phyloP scores from a whole-genome alignment of 805 yeast genomes.

The Pichia californica region DNA sequence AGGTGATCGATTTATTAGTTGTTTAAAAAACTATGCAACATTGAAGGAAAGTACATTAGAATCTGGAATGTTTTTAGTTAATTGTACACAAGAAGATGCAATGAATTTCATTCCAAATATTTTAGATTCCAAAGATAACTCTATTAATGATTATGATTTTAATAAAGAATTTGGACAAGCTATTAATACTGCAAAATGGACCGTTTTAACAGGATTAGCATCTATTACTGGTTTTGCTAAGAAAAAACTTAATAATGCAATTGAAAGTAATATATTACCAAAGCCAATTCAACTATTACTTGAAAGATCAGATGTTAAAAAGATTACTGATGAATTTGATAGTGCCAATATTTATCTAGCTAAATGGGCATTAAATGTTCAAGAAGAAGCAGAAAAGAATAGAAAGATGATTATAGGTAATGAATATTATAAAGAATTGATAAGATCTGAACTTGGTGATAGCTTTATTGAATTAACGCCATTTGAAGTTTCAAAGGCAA shows the following conservation, averaged over 20 bases:
- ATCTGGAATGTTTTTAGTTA: constrained; percentile 63
- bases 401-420: constrained; percentile 48
- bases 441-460: constrained; percentile 57
- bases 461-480: constrained; percentile 45
- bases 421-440: constrained; percentile 48
- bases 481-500: constrained; percentile 52
- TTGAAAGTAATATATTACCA: constrained; percentile 42
- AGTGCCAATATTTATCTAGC: constrained; percentile 89
- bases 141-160: constrained; percentile 27
- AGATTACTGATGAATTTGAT: constrained; percentile 84
- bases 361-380: constrained; percentile 93
- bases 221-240: constrained; percentile 62
- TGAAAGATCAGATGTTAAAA: constrained; percentile 71
- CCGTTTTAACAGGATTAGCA: constrained; percentile 76
- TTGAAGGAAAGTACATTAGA: constrained; percentile 68
- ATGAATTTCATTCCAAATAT: constrained; percentile 50
- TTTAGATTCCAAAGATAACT: constrained; percentile 22
- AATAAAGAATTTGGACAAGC: constrained; percentile 39
- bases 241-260: constrained; percentile 54
- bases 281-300: constrained; percentile 51
- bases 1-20: constrained; percentile 66
- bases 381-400: constrained; percentile 76
- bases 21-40: constrained; percentile 48
- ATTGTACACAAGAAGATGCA: constrained; percentile 66
- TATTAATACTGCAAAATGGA: constrained; percentile 75